These are phyloP conservation scores for Hordeum marinum DNA, from an alignment of 176 grass and related monocot genomes.

Conservation along the genomic window DNA sequence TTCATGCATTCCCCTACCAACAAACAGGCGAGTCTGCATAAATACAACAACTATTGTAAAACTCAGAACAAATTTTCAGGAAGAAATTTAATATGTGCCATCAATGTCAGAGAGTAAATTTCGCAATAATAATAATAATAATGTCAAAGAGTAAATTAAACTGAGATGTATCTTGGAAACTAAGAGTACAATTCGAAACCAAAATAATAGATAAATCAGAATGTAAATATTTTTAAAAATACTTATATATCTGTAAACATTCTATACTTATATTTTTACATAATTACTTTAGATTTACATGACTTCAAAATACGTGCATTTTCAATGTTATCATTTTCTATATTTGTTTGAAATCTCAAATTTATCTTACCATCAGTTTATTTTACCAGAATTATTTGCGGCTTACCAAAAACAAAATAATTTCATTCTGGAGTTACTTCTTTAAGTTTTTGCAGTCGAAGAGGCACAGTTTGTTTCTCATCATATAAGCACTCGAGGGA, in stretches of 20 bases:
- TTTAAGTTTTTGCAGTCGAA: not conserved
- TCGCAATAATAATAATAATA: not conserved
- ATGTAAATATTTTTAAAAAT: not conserved
- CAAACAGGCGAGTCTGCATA: constrained; percentile 74
- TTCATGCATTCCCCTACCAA: constrained; percentile 99
- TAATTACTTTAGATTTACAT: not conserved
- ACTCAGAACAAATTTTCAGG: not conserved
- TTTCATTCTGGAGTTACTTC: not conserved
- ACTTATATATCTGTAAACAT: not conserved
- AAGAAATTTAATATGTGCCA: not conserved
- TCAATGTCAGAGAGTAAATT: not conserved
- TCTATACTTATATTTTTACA: not conserved
- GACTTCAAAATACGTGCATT: not conserved
- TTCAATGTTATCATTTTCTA: not conserved
- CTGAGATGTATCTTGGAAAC: not conserved
- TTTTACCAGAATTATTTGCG: not conserved
- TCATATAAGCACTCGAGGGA: not conserved
- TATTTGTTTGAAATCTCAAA: not conserved
- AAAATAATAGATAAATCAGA: constrained; percentile 1
- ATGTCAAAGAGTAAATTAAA: not conserved
- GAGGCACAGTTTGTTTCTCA: not conserved
- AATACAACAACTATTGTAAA: constrained; percentile 4
- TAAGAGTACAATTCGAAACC: not conserved
- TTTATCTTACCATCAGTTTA: not conserved
- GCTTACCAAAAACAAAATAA: not conserved